Evolutionary conservation across 75 land plant genomes (phyloP).

Genomic region (Pinus albicaulis): DNA sequence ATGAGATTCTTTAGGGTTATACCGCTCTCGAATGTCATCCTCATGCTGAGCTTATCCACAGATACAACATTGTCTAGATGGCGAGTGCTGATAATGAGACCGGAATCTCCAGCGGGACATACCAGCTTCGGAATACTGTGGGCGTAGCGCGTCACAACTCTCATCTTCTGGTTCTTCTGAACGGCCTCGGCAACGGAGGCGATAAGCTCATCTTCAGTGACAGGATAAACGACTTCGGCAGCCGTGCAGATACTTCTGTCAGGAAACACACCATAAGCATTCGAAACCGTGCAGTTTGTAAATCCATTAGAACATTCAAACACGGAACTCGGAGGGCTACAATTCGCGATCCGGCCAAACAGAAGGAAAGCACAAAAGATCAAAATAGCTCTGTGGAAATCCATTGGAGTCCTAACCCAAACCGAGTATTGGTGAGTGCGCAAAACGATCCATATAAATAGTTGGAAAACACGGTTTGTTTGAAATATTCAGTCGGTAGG

Average conservation of each 20-base stretch:
- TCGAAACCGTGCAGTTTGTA: slow-evolving; percentile 44
- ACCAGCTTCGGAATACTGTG: slow-evolving; percentile 75
- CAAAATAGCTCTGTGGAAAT: no score
- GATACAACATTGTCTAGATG: slow-evolving; percentile 24
- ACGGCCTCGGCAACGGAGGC: slow-evolving; percentile 46
- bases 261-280: slow-evolving; percentile 50
- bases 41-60: slow-evolving; percentile 27
- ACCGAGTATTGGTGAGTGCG: no score
- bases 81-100: slow-evolving; percentile 63
- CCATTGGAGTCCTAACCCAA: no score
- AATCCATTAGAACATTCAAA: slow-evolving; percentile 24
- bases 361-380: background rate
- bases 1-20: slow-evolving; percentile 45
- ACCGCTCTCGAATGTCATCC: slow-evolving; percentile 56
- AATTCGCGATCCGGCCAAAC: background rate
- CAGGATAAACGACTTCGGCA: slow-evolving; percentile 42
- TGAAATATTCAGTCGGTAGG: no score
- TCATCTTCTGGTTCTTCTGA: slow-evolving; percentile 34
- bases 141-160: slow-evolving; percentile 42
- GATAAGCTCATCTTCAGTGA: slow-evolving; percentile 55
- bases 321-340: slow-evolving; percentile 38
- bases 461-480: no score
- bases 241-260: slow-evolving; percentile 44
- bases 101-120: slow-evolving; percentile 62
- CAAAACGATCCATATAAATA: no score